phyloP scores from a whole-genome alignment of 2,329 filamentous ascomycete genomes.

The Mycosphaerella sp. region DNA sequence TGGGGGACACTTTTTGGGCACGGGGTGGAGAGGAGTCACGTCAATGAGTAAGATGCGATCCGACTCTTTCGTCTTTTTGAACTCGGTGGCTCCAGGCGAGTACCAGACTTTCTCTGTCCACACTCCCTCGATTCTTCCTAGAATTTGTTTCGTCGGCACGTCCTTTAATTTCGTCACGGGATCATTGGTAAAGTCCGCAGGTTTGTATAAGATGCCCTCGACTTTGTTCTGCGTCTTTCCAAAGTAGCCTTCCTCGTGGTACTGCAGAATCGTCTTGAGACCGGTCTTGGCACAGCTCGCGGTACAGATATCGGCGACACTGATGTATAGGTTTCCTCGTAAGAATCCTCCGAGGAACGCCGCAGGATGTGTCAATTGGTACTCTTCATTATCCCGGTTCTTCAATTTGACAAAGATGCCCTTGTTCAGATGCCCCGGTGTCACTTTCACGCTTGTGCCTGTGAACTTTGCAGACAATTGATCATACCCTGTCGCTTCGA shows the following conservation, averaged over 20 bases:
- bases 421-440: conserved; percentile 85
- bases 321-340: conserved; percentile 79
- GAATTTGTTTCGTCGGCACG: conserved; percentile 74
- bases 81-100: conserved; percentile 44
- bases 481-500: conserved; percentile 84
- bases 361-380: conserved; percentile 91
- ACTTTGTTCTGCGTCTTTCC: conserved; percentile 87
- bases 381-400: conserved; percentile 76
- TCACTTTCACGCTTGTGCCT: conserved; percentile 85
- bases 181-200: conserved; percentile 80
- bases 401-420: conserved; percentile 90
- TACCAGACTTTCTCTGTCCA: conserved; percentile 72
- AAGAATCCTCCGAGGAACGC: conserved; percentile 85
- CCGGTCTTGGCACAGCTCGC: conserved; percentile 84
- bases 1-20: conserved; percentile 73
- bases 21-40: conserved; percentile 72
- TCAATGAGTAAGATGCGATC: conserved; percentile 72
- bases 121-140: conserved; percentile 73
- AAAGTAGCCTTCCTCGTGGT: conserved; percentile 91
- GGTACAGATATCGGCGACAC: conserved; percentile 82
- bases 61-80: conserved; percentile 45
- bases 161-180: conserved; percentile 73
- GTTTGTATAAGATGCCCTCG: conserved; percentile 77
- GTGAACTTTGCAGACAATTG: conserved; percentile 98
- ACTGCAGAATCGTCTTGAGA: conserved; percentile 86